Conservation (phyloP, 768 basidiomycete genomes). For the Trametes cubensis region DNA sequence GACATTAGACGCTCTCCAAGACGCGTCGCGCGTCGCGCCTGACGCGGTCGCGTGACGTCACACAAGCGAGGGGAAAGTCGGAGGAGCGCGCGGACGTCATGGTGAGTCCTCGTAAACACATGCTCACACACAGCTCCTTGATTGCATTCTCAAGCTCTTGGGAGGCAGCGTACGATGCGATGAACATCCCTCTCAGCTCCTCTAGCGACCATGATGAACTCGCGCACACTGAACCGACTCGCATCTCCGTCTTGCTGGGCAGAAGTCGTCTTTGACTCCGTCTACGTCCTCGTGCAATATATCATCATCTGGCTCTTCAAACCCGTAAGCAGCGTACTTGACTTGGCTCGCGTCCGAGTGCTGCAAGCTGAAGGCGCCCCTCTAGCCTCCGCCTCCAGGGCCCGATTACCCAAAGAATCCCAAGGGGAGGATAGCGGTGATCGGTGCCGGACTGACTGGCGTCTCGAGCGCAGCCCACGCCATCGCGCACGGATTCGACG, state of each 20-base stretch:
- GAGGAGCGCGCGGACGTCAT: no score
- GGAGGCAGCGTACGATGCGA: no score
- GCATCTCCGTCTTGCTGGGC: slow-evolving; percentile 19
- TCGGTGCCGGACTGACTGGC: slow-evolving; percentile 55
- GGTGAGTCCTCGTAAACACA: no score
- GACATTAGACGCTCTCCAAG: no score
- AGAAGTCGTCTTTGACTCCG: slow-evolving; percentile 24
- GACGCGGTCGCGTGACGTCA: no score
- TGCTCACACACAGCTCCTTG: no score
- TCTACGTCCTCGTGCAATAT: slow-evolving; percentile 41
- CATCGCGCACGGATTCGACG: slow-evolving; percentile 55
- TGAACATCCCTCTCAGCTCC: neutral
- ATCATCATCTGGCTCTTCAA: slow-evolving; percentile 46
- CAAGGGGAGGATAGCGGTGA: slow-evolving; percentile 48
- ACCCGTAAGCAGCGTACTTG: slow-evolving; percentile 32
- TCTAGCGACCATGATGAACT: neutral
- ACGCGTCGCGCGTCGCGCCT: no score
- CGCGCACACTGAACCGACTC: neutral
- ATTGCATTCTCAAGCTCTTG: no score
- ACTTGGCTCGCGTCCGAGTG: neutral
- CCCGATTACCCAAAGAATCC: slow-evolving; percentile 18
- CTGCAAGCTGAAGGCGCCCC: neutral
- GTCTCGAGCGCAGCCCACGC: slow-evolving; percentile 56
- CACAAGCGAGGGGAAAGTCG: no score
- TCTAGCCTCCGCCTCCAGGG: slow-evolving; percentile 27